Base-by-base conservation (phyloP, 2,329 filamentous ascomycete genomes). In the Fusarium bulbicola region DNA sequence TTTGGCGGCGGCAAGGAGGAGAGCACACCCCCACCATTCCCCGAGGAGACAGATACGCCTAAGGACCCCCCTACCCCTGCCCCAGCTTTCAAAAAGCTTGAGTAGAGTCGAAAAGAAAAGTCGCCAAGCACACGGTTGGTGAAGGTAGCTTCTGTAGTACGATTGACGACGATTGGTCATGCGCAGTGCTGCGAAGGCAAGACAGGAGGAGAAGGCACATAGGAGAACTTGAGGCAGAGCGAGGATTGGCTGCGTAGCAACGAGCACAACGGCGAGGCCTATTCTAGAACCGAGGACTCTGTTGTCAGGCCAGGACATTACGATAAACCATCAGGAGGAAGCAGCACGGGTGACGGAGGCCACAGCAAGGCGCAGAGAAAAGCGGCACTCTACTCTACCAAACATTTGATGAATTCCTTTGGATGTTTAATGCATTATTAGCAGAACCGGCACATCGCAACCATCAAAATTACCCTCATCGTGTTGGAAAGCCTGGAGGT, bases 1-100 rank as follows among this genome's bases (percentile, higher is more conserved):
- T 99, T 99, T 82, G 89, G 91, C 76, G 89, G 88, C 66, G 85
- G 84, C 54, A 86, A 88, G 76, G 78, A 89, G 70, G 72, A 87
- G 78, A 88, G 87, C 76, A 85, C 90, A 21, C 90, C 91, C 61
- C 86, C 89, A 37, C 88, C 88, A 43, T 86, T 87, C 68, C 85
- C 85, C 28, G 79, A 81, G 45, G 84, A 83, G 74, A 84, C 85
- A 30, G 84, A 86, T 68, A 79, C 78, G 30, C 79, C 81, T 18
- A 80, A 80, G 60, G 81, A 81, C 20, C 65, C 63, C 10, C 80
- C 82, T 42, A 64, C 82, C 20, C 83, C 84, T 7, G 77, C 82
- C 50, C 82, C 84, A 34, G 82, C 83, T 13, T 85, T 84, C 70
- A 76, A 77, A 72, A 74, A 76, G 58, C 61, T 80, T 56, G 70